phyloP scores from a whole-genome alignment of 2,329 filamentous ascomycete species.

The Samsoniella hepiali region DNA sequence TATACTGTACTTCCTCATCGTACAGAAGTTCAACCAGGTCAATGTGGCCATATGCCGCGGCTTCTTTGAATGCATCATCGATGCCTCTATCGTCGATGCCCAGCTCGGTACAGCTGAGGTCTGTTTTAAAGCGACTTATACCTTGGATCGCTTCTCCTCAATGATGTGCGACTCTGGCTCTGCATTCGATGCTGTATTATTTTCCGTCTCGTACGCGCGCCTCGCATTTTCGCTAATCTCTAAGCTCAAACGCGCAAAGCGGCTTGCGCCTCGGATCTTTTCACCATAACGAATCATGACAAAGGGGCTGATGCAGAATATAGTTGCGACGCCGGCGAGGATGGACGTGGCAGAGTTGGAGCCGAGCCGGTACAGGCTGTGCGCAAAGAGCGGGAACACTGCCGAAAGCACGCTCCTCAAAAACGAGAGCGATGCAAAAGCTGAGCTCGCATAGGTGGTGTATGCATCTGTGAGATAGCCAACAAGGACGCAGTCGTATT shows the following conservation, averaged over 20 bases:
- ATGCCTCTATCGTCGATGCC: too few relatives aligned
- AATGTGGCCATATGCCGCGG: too few relatives aligned
- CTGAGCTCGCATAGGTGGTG: conserved; percentile 6
- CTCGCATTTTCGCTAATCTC: conserved; percentile 7
- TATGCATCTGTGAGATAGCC: conserved; percentile 7
- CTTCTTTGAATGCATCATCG: too few relatives aligned
- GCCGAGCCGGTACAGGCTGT: conserved; percentile 3
- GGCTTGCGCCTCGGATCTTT: conserved; percentile 7
- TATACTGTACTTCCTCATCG: too few relatives aligned
- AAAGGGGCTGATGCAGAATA: conserved; percentile 7
- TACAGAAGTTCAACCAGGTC: too few relatives aligned
- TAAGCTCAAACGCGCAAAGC: conserved; percentile 6
- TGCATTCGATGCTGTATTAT: not conserved
- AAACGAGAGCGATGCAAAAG: conserved; percentile 10
- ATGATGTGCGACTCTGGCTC: not conserved
- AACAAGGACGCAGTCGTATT: conserved; percentile 31
- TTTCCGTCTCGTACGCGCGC: conserved; percentile 2
- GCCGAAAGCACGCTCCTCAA: conserved; percentile 5
- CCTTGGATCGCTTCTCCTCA: not conserved
- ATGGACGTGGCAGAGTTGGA: conserved; percentile 7
- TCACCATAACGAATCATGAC: conserved; percentile 6
- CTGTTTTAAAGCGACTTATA: not conserved
- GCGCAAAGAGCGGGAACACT: conserved; percentile 8
- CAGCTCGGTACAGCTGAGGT: not conserved
- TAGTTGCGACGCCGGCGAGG: conserved; percentile 6